Conservation (phyloP, 2,329 filamentous ascomycete species). For the Macrophomina tecta region DNA sequence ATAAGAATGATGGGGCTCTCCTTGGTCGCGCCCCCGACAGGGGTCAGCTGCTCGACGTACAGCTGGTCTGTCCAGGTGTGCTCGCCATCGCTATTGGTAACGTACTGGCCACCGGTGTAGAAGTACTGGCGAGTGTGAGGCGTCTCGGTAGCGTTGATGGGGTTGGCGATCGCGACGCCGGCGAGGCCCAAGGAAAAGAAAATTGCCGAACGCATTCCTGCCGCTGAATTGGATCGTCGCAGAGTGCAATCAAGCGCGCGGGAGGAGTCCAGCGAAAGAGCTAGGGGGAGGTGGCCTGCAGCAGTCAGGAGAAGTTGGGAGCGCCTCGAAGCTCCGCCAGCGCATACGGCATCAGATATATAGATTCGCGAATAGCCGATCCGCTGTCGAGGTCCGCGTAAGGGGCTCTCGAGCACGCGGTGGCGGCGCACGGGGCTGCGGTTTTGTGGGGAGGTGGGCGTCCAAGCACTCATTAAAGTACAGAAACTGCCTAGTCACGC, state of each 20-base stretch:
- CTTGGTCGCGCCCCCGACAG: conserved; percentile 23
- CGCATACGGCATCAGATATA: conserved; percentile 15
- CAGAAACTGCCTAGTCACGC: not conserved
- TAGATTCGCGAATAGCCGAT: conserved; percentile 22
- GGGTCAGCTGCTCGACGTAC: conserved; percentile 39
- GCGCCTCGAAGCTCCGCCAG: not conserved
- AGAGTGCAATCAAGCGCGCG: not conserved
- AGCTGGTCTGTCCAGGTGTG: conserved; percentile 33
- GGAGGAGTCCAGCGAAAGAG: not conserved
- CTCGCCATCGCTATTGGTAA: not conserved
- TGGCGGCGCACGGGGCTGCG: conserved; percentile 4
- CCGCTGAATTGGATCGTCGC: not conserved
- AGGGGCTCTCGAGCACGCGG: conserved; percentile 1
- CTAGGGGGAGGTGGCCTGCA: not conserved
- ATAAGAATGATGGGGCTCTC: conserved; percentile 15
- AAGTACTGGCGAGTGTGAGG: conserved; percentile 34
- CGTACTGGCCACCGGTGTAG: conserved; percentile 37
- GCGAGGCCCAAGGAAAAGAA: conserved; percentile 1
- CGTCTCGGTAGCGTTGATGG: conserved; percentile 9
- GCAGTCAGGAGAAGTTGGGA: not conserved
- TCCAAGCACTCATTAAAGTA: not conserved
- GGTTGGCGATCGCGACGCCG: conserved; percentile 6
- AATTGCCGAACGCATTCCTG: conserved; percentile 14
- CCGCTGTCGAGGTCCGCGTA: not conserved
- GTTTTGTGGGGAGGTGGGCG: conserved; percentile 13